Base-by-base conservation (phyloP, 2,329 filamentous ascomycete genomes). In the Penicillium crustosum region DNA sequence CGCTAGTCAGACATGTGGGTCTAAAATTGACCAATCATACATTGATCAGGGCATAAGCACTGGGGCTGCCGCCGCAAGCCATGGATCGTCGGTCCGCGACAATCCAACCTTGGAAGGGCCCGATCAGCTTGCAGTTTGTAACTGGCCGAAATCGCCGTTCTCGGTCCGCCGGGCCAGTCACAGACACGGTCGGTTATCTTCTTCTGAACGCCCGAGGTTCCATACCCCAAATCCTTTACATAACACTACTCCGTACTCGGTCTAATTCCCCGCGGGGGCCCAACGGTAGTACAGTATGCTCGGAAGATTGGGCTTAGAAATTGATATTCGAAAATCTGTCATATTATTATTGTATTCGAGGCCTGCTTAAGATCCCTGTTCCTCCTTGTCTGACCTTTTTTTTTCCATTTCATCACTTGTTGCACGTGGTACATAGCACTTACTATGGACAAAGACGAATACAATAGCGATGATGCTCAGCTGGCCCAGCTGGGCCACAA, bases 401-500 rank as follows among this genome's bases (percentile, higher is more conserved):
- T n/a, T 21, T 48, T 52, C 42, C 50, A n/a, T 47, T 52, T 47
- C 31, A 33, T 48, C 50, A 54, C 25, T 47, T 57, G 35, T 44
- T 57, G 33, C 25, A 23, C 31, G 49, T 49, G 49, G 36, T 53
- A 33, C 45, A 48, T 35, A 55, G 15, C 23, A 47, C 36, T 36
- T 58, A 57, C 23, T 23, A 63, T 64, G 58, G 60, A 59, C n/a
- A 60, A 60, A 57, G 59, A 29, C 13, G 53, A 59, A 54, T 50
- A 53, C 33, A 41, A 57, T 38, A 74, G 75, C 36, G 81, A 83
- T 70, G 78, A 80, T 61, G 78, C 74, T 49, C 78, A 81, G 59
- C 72, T 84, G 66, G 81, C 81, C n/a, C 75, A 78, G 39, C 70
- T 87, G 62, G 85, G 85, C 57, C 80, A 86, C 68, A 81, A 81